Percentiles rank a stretch among this genome's conserved stretches.
phyloP scores from a whole-genome alignment of 352 stramenopile species.

The Bremia lactucae region DNA sequence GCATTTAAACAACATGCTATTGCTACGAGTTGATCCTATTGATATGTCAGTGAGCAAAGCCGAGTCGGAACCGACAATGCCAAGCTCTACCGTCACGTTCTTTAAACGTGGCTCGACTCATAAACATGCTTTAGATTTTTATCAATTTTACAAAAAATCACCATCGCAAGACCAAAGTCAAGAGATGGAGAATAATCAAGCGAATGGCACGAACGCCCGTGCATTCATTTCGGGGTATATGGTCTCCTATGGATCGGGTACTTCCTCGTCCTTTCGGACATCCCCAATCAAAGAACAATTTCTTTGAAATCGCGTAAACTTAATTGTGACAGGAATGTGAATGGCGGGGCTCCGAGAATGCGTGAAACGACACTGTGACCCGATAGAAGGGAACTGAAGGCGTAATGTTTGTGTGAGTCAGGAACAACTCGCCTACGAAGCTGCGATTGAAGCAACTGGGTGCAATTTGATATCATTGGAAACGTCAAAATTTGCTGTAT shows the following conservation, averaged over 20 bases:
- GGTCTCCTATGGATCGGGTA: slow-evolving; percentile 2
- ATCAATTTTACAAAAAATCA: slow-evolving; percentile 22
- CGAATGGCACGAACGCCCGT: neutral
- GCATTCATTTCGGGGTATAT: neutral
- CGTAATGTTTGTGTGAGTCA: too few species aligned
- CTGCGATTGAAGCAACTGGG: too few species aligned
- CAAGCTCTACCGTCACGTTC: slow-evolving; percentile 16
- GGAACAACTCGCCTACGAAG: too few species aligned
- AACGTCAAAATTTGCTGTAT: too few species aligned
- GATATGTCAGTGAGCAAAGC: slow-evolving; percentile 5
- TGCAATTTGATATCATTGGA: too few species aligned
- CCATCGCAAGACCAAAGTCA: neutral
- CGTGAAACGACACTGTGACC: too few species aligned
- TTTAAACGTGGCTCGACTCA: slow-evolving; percentile 24
- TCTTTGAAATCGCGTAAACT: too few species aligned
- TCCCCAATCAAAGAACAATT: too few species aligned
- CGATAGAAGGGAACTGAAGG: too few species aligned
- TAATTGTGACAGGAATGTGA: too few species aligned
- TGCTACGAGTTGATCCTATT: slow-evolving; percentile 2
- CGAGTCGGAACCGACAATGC: neutral
- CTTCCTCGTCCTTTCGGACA: slow-evolving; percentile 6
- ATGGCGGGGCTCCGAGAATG: too few species aligned
- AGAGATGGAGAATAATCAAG: slow-evolving; percentile 1
- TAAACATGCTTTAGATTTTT: slow-evolving; percentile 19
- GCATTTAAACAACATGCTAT: slow-evolving; percentile 25